Evolutionary conservation across 176 grass and related monocot genomes (phyloP).

Genomic region (Carex scoparia): DNA sequence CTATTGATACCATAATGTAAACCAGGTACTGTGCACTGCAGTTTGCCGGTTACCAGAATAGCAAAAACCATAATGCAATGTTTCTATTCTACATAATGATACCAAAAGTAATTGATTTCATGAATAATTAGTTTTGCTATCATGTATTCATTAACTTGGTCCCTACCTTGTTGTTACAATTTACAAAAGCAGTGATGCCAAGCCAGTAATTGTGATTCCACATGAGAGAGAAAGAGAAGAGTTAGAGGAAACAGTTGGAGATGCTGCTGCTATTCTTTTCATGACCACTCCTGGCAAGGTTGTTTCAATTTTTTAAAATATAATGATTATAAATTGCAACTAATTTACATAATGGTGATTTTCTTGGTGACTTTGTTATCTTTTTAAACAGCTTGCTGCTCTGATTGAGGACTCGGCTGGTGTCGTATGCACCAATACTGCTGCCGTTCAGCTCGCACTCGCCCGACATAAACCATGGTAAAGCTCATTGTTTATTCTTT

Average conservation of each 20-base stretch:
- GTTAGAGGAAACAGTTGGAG: conserved; percentile 48
- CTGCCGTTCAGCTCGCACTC: conserved; percentile 73
- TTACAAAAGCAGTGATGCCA: conserved; percentile 36
- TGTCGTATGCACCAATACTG: conserved; percentile 77
- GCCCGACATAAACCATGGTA: conserved; percentile 76
- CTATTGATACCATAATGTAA: not conserved
- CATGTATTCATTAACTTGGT: not conserved
- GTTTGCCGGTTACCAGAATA: not conserved
- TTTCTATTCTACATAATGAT: not conserved
- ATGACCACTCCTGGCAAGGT: conserved; percentile 81
- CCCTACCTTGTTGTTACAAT: conserved; percentile 21
- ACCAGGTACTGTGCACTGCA: not conserved
- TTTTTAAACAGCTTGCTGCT: conserved; percentile 53
- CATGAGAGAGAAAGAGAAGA: conserved; percentile 92
- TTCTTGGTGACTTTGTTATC: not conserved
- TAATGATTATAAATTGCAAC: not conserved
- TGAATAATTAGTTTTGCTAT: not conserved
- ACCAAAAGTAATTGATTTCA: not conserved
- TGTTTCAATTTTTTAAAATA: not conserved
- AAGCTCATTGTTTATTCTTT: not conserved
- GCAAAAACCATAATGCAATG: not conserved
- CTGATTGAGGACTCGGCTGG: conserved; percentile 70
- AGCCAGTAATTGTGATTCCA: conserved; percentile 88
- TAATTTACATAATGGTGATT: not conserved
- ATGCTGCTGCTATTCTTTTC: conserved; percentile 59